phyloP scores from a whole-genome alignment of 2,329 filamentous ascomycete genomes.

The Aureobasidium leucospermi region DNA sequence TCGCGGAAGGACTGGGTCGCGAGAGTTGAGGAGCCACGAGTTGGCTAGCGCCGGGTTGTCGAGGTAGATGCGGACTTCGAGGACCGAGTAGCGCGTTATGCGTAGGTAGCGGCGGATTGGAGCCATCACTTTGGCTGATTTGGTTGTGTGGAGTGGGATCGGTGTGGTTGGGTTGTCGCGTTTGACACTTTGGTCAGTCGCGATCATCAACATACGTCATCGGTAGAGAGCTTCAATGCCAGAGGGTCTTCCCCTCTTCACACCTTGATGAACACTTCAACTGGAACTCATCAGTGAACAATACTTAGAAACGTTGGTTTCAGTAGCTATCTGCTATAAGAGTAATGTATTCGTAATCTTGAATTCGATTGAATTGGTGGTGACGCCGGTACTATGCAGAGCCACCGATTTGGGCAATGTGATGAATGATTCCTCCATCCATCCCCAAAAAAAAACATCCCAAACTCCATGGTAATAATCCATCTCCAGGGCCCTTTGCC shows the following conservation, averaged over 20 bases:
- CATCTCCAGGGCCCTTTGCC: neutral
- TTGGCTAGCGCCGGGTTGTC: conserved; percentile 79
- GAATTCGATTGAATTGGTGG: neutral
- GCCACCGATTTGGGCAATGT: neutral
- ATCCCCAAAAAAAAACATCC: neutral
- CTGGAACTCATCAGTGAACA: no score
- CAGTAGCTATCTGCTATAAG: no score
- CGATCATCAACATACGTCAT: no score
- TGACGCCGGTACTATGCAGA: conserved; percentile 9
- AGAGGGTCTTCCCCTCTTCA: no score
- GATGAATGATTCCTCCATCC: neutral
- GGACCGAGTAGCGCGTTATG: conserved; percentile 85
- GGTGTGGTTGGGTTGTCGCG: no score
- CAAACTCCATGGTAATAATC: neutral
- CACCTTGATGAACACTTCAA: no score
- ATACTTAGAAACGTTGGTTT: no score
- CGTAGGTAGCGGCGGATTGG: conserved; percentile 83
- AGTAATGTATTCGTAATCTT: neutral
- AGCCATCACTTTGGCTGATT: conserved; percentile 52
- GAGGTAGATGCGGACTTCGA: conserved; percentile 95
- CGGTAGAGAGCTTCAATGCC: no score
- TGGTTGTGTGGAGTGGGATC: no score
- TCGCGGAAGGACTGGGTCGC: conserved; percentile 67
- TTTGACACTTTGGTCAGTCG: no score
- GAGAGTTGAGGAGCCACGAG: conserved; percentile 74